Evolutionary conservation across 805 yeast species (phyloP), one percentile per base, ranked within the genome.

Genomic region (Metschnikowia koreensis): DNA sequence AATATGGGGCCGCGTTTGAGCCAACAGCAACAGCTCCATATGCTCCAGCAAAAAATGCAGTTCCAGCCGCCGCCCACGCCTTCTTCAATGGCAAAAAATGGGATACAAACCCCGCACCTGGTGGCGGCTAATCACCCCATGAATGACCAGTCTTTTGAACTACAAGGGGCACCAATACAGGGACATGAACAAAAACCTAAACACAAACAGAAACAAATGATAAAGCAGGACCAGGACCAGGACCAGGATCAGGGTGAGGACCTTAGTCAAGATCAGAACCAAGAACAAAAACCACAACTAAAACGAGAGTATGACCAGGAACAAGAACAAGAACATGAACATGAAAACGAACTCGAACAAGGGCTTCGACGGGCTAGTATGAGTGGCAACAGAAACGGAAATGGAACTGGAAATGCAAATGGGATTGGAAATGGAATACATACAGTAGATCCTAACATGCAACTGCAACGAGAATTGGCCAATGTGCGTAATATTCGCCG

Each of bases 401-500:
- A 22, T 10, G 33, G 17, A n/a, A 16, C 39, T 37, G 39, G n/a
- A 37, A 37, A 16, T 29, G 33, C 33, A 7, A 29, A 29, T 31
- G 34, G 22, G 22, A 22, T 22, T 22, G 22, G 22, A 4, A 22
- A 22, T 22, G 22, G 22, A 22, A 22, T 4, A 22, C 22, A 22
- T 4, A 4, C 22, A 22, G 4, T 31, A 12, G 34, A 31, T 12
- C 34, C 34, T 6, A 31, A 31, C 13, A 9, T 31, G 34, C 34
- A 12, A 6, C 33, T 29, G 41, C 46, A n/a, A 41, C 3, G 15
- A 9, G 13, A 10, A 44, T 6, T 13, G 26, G 38, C 15, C 51
- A 44, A 72, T 50, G 63, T 71, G 7, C 65, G 69, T 44, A 64
- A 73, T 13, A 63, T 69, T 54, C 72, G 71, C 54, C 56, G 76